Base-by-base conservation (phyloP, 306 rosid genomes). In the Argentina anserina region DNA sequence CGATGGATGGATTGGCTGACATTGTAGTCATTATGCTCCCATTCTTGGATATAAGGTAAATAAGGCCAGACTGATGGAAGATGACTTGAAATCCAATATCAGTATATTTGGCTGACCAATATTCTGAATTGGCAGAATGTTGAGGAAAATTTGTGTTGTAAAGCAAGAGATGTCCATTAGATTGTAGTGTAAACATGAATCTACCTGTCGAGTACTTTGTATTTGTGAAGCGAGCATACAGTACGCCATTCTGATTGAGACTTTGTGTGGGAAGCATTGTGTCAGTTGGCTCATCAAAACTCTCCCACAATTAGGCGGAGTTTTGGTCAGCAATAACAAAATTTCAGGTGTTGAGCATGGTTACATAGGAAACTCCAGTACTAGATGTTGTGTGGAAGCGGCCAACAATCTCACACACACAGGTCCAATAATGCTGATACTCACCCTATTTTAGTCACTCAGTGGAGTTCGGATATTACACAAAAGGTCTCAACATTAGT, bases 191-290 rank as follows among this genome's bases (percentile, higher is more conserved):
- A 0, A 49, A 49, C 12, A 6, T 49, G 25, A 49, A 49, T 49
- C 26, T 49, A 20, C 56, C 56, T 7, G 20, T 4, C 1, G 56
- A 75, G 81, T 82, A 88, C 75, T 82, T 47, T 3, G 52, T 43
- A 46, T 65, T 63, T 67, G 28, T 68, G 4, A 31, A 65, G 3
- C 67, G 80, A 59, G 89, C 83, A 36, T 78, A 74, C 46, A 88
- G 89, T 53, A 13, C 67, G 15, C 76, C 75, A 3, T 45, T 75
- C 21, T n/a, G 41, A 31, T 56, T 71, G 23, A 86, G 7, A 7
- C 42, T 55, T 34, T 89, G 91, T 6, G 80, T 67, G 2, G 91
- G 95, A 72, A 89, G 74, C 45, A 86, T 21, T 28, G 87, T 87
- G 25, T 89, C 83, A 0, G 59, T 73, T 9, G 78, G 85, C 42